phyloP scores from a whole-genome alignment of 2,329 filamentous ascomycete species.

The Fusarium temperatum region DNA sequence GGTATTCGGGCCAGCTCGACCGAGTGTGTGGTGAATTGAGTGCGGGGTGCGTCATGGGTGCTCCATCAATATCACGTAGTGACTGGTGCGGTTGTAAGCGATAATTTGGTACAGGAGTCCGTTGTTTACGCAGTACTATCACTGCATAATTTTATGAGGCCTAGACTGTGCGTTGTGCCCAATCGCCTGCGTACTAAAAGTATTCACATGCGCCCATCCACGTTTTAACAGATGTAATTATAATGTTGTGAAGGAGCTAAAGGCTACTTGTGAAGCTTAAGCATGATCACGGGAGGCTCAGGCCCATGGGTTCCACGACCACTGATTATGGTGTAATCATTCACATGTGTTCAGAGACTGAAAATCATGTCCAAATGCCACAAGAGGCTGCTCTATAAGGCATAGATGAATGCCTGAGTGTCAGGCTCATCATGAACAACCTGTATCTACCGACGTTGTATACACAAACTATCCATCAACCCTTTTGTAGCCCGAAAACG shows the following conservation, averaged over 20 bases:
- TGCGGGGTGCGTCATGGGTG: conserved; percentile 35
- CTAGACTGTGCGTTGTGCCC: background rate
- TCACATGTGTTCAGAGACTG: conserved; percentile 1
- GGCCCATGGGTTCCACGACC: conserved; percentile 11
- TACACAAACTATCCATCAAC: background rate
- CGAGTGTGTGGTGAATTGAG: conserved; percentile 15
- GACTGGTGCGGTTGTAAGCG: conserved; percentile 38
- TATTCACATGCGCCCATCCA: background rate
- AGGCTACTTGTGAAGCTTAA: background rate
- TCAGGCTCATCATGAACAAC: background rate
- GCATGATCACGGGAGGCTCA: conserved; percentile 10
- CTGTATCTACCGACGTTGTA: background rate
- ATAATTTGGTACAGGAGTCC: background rate
- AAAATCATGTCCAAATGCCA: background rate
- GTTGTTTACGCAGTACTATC: background rate
- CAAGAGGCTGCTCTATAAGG: background rate
- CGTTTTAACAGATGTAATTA: background rate
- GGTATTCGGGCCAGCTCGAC: conserved; percentile 24
- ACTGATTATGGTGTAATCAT: background rate
- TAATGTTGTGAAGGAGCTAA: background rate
- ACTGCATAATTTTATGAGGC: background rate
- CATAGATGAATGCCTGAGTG: background rate
- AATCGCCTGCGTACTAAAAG: background rate
- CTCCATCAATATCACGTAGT: conserved; percentile 18
- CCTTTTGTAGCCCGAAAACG: conserved; percentile 2